Conservation (phyloP, 2,329 filamentous ascomycete genomes). For the Pseudocercospora pini-densiflorae region DNA sequence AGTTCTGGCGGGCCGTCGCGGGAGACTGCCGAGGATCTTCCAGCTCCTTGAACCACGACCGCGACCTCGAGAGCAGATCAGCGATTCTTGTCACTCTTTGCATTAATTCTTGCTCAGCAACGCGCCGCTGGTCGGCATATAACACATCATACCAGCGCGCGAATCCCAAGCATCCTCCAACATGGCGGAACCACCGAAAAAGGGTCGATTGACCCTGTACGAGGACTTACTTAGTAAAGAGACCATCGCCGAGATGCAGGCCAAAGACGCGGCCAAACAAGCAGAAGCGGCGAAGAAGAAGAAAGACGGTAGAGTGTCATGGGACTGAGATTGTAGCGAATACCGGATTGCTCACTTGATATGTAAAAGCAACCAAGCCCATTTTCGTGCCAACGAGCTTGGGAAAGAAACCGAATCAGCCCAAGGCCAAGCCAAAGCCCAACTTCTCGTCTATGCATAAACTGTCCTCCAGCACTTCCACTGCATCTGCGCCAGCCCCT, state of each 20-base stretch:
- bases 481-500: slow-evolving; percentile 30
- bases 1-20: not conserved
- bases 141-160: not conserved
- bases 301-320: slow-evolving; percentile 63
- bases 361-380: slow-evolving; percentile 61
- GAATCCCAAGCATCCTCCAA: not conserved
- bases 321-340: slow-evolving; percentile 35
- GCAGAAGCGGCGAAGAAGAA: slow-evolving; percentile 58
- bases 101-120: too few species aligned
- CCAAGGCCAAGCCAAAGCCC: slow-evolving; percentile 70
- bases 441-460: slow-evolving; percentile 49
- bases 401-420: slow-evolving; percentile 42
- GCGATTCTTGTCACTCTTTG: too few species aligned
- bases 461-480: slow-evolving; percentile 33
- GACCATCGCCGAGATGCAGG: slow-evolving; percentile 65
- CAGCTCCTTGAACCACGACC: not conserved
- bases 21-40: not conserved
- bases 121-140: too few species aligned
- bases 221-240: slow-evolving; percentile 75
- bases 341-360: slow-evolving; percentile 55
- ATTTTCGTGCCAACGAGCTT: slow-evolving; percentile 84
- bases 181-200: slow-evolving; percentile 34
- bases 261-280: slow-evolving; percentile 53
- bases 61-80: not conserved
- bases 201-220: slow-evolving; percentile 55